Evolutionary conservation across 2,329 filamentous ascomycete genomes (phyloP), one percentile per base, ranked within the genome.

Genomic region (Calonectria pteridis): DNA sequence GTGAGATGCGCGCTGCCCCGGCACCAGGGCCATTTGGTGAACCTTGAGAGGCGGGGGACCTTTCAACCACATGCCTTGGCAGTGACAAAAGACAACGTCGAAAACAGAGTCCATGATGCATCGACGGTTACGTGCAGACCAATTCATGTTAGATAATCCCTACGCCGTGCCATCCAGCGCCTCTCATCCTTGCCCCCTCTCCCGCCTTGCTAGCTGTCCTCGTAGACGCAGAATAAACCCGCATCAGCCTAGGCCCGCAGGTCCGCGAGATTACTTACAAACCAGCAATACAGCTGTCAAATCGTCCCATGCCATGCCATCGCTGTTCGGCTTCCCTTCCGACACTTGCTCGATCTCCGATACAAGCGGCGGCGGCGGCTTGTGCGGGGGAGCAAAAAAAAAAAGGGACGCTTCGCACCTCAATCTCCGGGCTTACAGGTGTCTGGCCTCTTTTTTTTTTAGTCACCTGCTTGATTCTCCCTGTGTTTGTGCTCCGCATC

Each of bases 291-390:
- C 37, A n/a, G 31, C 35, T 51, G 29, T 50, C 55, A 20, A 59
- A 46, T 49, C 66, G 23, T 55, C 66, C 29, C 50, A 49, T 53
- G 33, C 50, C 35, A 67, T 59, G 51, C 37, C 73, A 59, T 77
- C 78, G 78, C 78, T 80, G 76, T 79, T 80, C 78, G 78, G 78
- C 73, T 75, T 80, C 75, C 71, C 75, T 66, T 72, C 73, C 70
- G 73, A 69, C 58, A 69, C 64, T 72, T 68, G 69, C 75, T 73
- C 71, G 68, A 71, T 72, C 67, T 69, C 77, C 67, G 67, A 75
- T 70, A 71, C 50, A 69, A 62, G 63, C 58, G 58, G 70, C 74
- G 53, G 51, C 63, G 58, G 71, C 74, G 53, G 59, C 63, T 50
- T 65, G 65, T 79, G 76, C 75, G 77, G 35, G 53, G 37, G 26